Evolutionary conservation across 352 stramenopile genomes (phyloP).

Genomic region (Poterioochromonas sp.): DNA sequence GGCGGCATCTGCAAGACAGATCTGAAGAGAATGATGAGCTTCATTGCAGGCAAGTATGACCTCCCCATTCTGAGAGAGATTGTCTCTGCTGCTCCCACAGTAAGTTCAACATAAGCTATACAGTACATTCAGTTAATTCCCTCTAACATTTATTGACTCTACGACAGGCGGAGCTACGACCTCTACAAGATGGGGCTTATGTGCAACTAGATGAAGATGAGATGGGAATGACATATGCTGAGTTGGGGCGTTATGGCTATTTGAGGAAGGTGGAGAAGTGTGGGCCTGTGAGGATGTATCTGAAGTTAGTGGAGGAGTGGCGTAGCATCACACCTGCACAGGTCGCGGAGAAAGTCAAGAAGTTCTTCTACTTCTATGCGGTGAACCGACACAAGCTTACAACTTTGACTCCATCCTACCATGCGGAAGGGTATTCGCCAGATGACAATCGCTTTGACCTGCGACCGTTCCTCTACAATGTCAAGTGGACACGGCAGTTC

Average conservation of each 20-base stretch:
- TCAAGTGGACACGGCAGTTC: constrained; percentile 88
- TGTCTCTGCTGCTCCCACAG: constrained; percentile 82
- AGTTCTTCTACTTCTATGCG: constrained; percentile 96
- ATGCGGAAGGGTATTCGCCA: constrained; percentile 94
- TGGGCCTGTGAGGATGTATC: constrained; percentile 55
- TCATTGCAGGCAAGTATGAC: constrained; percentile 72
- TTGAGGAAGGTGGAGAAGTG: constrained; percentile 84
- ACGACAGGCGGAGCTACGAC: constrained; percentile 1
- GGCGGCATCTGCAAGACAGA: constrained; percentile 85
- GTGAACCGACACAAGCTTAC: constrained; percentile 99
- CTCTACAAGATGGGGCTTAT: constrained; percentile 48
- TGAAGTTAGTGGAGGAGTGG: constrained; percentile 66
- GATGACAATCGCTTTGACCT: constrained; percentile 99
- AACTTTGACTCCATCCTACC: constrained; percentile 93
- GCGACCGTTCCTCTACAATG: constrained; percentile 93
- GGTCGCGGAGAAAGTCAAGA: constrained; percentile 80
- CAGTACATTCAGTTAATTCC: background rate
- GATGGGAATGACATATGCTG: constrained; percentile 98
- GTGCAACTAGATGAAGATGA: constrained; percentile 95
- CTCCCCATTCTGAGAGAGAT: constrained; percentile 81
- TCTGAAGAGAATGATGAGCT: constrained; percentile 90
- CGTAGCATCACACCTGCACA: constrained; percentile 60
- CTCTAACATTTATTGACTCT: background rate
- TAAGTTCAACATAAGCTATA: constrained; percentile 43
- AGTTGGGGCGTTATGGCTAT: constrained; percentile 86